Conservation (phyloP, 108 stramenopile species). For the Conticribra guillardii region DNA sequence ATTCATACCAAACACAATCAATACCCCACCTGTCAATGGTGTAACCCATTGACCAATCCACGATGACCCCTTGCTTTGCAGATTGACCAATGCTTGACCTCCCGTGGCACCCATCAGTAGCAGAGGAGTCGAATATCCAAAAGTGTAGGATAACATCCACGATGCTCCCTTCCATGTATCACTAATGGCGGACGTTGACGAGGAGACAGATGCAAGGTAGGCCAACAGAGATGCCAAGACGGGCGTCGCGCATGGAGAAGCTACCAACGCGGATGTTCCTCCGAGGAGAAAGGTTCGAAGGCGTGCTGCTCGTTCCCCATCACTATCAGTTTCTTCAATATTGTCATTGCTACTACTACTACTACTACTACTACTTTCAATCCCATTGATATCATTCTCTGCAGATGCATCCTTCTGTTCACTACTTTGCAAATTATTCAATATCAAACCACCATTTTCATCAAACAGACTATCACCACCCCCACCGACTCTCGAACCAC, state of each 20-base stretch:
- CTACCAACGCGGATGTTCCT: conserved; percentile 81
- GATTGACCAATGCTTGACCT: conserved; percentile 71
- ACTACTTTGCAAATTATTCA: conserved; percentile 17
- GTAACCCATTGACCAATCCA: conserved; percentile 61
- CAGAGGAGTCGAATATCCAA: conserved; percentile 84
- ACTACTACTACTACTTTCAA: not conserved
- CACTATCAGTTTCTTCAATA: conserved; percentile 34
- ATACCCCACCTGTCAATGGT: conserved; percentile 75
- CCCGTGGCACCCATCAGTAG: conserved; percentile 73
- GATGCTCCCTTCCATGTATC: conserved; percentile 70
- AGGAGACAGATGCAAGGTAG: conserved; percentile 78
- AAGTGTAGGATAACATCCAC: conserved; percentile 73
- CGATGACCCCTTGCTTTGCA: conserved; percentile 54
- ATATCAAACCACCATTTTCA: conserved; percentile 40
- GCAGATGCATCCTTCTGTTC: not conserved
- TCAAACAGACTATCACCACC: conserved; percentile 41
- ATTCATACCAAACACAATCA: conserved; percentile 81
- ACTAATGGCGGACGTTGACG: conserved; percentile 65
- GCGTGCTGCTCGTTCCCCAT: conserved; percentile 43
- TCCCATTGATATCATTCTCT: not conserved
- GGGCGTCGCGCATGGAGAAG: conserved; percentile 85
- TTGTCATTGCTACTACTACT: too few relatives aligned
- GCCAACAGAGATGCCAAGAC: conserved; percentile 82
- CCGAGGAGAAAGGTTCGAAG: conserved; percentile 81
- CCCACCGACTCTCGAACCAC: not conserved